These are phyloP conservation scores for Scorias spongiosa DNA, from an alignment of 2,329 filamentous ascomycete species.

Conservation along the genomic window DNA sequence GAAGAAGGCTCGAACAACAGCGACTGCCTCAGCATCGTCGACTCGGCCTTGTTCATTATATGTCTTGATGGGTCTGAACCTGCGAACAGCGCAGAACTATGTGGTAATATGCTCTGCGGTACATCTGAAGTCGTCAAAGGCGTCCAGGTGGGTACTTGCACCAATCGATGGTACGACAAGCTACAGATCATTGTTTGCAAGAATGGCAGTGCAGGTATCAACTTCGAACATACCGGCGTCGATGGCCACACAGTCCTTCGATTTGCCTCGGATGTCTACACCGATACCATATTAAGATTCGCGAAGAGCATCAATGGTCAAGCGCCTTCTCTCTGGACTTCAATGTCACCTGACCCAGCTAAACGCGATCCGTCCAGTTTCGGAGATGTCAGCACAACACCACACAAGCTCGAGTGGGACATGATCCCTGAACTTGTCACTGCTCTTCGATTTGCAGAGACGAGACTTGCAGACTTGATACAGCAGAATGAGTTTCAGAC, in stretches of 20 bases:
- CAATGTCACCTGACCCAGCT: slow-evolving; percentile 76
- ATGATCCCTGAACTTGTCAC: slow-evolving; percentile 86
- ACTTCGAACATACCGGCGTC: slow-evolving; percentile 96
- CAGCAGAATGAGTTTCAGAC: slow-evolving; percentile 94
- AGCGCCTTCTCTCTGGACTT: slow-evolving; percentile 82
- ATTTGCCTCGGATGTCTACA: slow-evolving; percentile 93
- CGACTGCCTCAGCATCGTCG: slow-evolving; percentile 88
- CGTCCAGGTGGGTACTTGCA: slow-evolving; percentile 93
- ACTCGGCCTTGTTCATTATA: slow-evolving; percentile 81
- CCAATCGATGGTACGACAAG: slow-evolving; percentile 98
- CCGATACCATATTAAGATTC: slow-evolving; percentile 91
- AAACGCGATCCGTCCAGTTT: slow-evolving; percentile 86
- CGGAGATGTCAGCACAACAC: slow-evolving; percentile 82
- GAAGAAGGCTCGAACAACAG: slow-evolving; percentile 87
- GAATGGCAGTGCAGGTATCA: slow-evolving; percentile 96
- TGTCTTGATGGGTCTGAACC: slow-evolving; percentile 91
- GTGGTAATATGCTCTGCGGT: slow-evolving; percentile 96
- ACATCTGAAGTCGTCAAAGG: slow-evolving; percentile 83
- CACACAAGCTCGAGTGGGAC: slow-evolving; percentile 94
- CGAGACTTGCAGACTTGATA: slow-evolving; percentile 81
- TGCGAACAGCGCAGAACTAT: slow-evolving; percentile 63
- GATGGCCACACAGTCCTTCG: slow-evolving; percentile 93
- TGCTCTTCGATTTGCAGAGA: slow-evolving; percentile 88
- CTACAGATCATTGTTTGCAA: slow-evolving; percentile 98
- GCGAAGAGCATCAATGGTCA: slow-evolving; percentile 89